Evolutionary conservation across 768 basidiomycete genomes (phyloP), one percentile per base, ranked within the genome.

Genomic region (Lanmaoa rubissima): DNA sequence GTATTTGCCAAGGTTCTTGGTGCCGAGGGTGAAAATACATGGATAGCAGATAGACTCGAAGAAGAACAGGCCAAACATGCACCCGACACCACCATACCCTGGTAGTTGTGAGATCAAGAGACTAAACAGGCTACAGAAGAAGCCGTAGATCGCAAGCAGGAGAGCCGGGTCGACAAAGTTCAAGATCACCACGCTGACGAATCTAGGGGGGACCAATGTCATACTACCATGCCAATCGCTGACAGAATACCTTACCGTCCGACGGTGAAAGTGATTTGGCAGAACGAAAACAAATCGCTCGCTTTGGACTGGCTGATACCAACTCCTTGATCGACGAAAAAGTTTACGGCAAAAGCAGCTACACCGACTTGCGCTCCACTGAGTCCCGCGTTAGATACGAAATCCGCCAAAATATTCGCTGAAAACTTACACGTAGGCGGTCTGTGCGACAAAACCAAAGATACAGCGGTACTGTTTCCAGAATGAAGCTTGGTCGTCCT

Each of bases 21-120:
- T 86, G 9, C 77, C 84, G 38, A 86, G 75, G 3, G 84, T 86
- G 73, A 86, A 86, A 56, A 86, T 83, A 58, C 81, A 82, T 73
- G 85, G 84, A 60, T 86, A 86, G 62, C 86, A 88, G 57, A 89
- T 88, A 32, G 85, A 87, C 70, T 88, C 87, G 67, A 87, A 87
- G 77, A 85, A 87, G 78, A 88, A 87, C 53, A 89, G 71, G 53
- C 75, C 66, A 65, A 86, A 88, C 36, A 89, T 67, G 71, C 81
- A 85, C 11, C 76, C 82, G 41, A 90, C 72, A 35, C 82, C 88
- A 5, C 78, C 73, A 51, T 74, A 73, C 14, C 87, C 85, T 9
- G 77, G 72, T 9, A 82, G 66, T 26, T 79, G 74, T 11, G 83
- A 76, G 46, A 82, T 74, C 48, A 79, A 71, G 54, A 88, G 65